A percentile compares a stretch with the other conserved stretches of the same genome.
Conservation (phyloP, 306 rosid genomes). For the Pyrus communis region DNA sequence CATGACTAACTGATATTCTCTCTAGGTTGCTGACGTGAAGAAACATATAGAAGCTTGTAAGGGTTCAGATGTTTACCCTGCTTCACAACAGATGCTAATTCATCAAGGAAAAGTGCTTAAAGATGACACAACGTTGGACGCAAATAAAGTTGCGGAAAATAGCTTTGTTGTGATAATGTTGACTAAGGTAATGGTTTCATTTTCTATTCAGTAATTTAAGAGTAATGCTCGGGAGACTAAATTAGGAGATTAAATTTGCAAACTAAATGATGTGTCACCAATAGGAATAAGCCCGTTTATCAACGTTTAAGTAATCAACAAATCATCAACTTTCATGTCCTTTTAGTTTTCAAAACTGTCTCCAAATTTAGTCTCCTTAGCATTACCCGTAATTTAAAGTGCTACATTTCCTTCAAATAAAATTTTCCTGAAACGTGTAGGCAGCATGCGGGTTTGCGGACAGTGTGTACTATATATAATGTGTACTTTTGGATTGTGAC, state of each 20-base stretch:
- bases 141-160: slow-evolving; percentile 72
- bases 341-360: no score
- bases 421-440: not conserved
- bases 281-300: no score
- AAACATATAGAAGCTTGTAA: slow-evolving; percentile 64
- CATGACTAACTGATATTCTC: slow-evolving; percentile 1
- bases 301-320: no score
- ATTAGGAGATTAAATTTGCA: no score
- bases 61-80: slow-evolving; percentile 76
- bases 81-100: slow-evolving; percentile 88
- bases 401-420: not conserved
- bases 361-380: no score
- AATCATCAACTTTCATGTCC: no score
- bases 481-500: not conserved
- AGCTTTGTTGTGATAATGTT: slow-evolving; percentile 92
- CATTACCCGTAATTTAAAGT: no score
- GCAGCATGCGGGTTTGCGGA: not conserved
- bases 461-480: not conserved
- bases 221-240: no score
- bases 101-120: slow-evolving; percentile 90
- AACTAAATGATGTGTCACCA: no score
- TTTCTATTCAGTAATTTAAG: not conserved
- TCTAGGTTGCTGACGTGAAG: slow-evolving; percentile 83
- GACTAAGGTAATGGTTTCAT: slow-evolving; percentile 52
- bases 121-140: slow-evolving; percentile 69